Conservation (phyloP, 306 rosid genomes). For the Styphnolobium japonicum region DNA sequence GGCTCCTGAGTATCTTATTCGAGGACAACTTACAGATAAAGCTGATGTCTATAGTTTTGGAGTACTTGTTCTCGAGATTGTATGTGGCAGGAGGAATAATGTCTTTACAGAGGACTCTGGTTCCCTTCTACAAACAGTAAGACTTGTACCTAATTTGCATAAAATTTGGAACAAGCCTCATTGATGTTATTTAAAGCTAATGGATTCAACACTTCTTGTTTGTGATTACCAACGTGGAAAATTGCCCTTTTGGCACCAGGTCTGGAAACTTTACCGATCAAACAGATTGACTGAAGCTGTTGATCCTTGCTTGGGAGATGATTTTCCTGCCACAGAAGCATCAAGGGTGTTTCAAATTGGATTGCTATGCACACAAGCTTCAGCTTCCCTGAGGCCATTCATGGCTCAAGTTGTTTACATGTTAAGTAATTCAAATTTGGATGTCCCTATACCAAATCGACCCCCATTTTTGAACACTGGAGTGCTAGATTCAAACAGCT, state of each 20-base stretch:
- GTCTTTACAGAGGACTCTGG: conserved; percentile 53
- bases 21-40: conserved; percentile 87
- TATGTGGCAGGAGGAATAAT: conserved; percentile 66
- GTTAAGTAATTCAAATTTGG: conserved; percentile 45
- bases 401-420: conserved; percentile 57
- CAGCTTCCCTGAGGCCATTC: conserved; percentile 65
- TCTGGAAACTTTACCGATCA: conserved; percentile 61
- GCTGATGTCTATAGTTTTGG: conserved; percentile 86
- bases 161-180: neutral
- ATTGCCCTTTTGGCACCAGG: conserved; percentile 39
- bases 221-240: neutral
- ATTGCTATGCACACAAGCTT: conserved; percentile 80
- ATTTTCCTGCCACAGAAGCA: conserved; percentile 49
- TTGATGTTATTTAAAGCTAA: neutral
- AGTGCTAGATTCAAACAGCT: conserved; percentile 37
- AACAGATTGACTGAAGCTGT: conserved; percentile 47
- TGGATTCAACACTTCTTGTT: neutral
- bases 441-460: conserved; percentile 53
- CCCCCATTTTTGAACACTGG: conserved; percentile 74
- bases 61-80: conserved; percentile 74
- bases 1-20: conserved; percentile 88
- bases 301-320: conserved; percentile 54
- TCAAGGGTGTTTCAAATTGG: conserved; percentile 64
- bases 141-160: neutral
- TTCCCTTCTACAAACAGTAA: conserved; percentile 74